Evolutionary conservation across 164 flowering plant species (phyloP).

Genomic region (Platanus orientalis): DNA sequence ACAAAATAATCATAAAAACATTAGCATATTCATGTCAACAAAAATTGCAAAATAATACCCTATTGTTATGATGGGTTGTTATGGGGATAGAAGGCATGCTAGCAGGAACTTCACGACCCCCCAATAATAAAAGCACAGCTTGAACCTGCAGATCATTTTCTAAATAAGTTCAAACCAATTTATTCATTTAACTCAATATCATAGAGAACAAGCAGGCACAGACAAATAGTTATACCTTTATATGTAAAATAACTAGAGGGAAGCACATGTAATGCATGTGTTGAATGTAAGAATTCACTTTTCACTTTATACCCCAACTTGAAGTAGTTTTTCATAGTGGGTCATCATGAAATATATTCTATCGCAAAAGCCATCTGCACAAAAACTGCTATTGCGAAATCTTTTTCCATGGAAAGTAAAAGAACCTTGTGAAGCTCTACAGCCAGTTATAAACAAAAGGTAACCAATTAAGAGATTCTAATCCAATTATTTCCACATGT

Average conservation of each 20-base stretch:
- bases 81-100: constrained; percentile 12
- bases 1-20: neutral
- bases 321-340: neutral
- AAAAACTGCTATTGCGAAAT: no score
- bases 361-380: no score
- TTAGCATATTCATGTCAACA: neutral
- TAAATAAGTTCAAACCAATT: neutral
- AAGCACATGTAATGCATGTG: no score
- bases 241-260: neutral
- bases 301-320: neutral
- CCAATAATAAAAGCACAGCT: constrained; percentile 59
- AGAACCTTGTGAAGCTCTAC: no score
- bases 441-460: no score
- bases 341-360: neutral
- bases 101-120: constrained; percentile 56
- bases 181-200: neutral
- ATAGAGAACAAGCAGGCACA: neutral
- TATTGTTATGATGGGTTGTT: constrained; percentile 29
- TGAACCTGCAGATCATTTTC: constrained; percentile 47
- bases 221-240: neutral
- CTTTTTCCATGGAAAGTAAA: no score
- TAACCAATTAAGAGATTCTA: no score
- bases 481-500: no score
- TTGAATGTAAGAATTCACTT: no score
- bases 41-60: constrained; percentile 30